Percentiles rank a stretch among this genome's conserved stretches.
These are phyloP conservation scores for Leptomonas pyrrhocoris DNA, from an alignment of 208 protist genomes.

Conservation along the genomic window DNA sequence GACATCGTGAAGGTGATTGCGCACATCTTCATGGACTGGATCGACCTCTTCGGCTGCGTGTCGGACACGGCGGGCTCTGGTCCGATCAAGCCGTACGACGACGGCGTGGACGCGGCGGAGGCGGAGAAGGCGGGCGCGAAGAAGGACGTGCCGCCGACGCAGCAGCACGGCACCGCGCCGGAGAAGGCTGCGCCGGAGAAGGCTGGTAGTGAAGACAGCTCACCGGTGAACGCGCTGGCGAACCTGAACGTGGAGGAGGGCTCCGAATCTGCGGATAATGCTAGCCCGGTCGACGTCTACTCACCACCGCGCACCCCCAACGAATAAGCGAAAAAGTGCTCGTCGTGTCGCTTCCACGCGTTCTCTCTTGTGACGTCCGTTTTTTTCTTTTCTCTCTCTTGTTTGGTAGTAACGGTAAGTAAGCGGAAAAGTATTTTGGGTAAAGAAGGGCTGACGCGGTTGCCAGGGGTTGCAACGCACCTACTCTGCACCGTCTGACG, in stretches of 20 bases:
- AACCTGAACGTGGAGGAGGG: slow-evolving; percentile 6
- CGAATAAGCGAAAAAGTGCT: too few relatives aligned
- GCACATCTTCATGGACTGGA: slow-evolving; percentile 67
- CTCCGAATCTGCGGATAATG: slow-evolving; percentile 6
- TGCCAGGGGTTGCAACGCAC: too few relatives aligned
- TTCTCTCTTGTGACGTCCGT: background rate
- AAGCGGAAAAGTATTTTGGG: too few relatives aligned
- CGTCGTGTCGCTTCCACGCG: too few relatives aligned
- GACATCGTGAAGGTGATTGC: slow-evolving; percentile 80
- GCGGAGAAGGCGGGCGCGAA: slow-evolving; percentile 2
- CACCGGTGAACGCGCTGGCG: slow-evolving; percentile 12
- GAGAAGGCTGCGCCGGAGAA: slow-evolving; percentile 16
- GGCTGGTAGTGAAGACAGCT: slow-evolving; percentile 2
- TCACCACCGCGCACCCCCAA: too few relatives aligned
- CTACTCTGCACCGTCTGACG: too few relatives aligned
- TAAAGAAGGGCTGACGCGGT: too few relatives aligned
- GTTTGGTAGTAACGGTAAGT: background rate
- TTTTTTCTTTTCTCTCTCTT: slow-evolving; percentile 21
- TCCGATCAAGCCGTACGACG: slow-evolving; percentile 39
- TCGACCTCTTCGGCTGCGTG: slow-evolving; percentile 77
- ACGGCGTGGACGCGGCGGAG: slow-evolving; percentile 23
- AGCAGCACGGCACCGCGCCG: too few relatives aligned
- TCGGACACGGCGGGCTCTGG: slow-evolving; percentile 46
- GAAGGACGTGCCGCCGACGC: slow-evolving; percentile 5
- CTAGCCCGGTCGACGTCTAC: slow-evolving; percentile 15